A percentile compares a stretch with the other conserved stretches of the same genome.
These are phyloP conservation scores for Prinsepia uniflora DNA, from an alignment of 306 rosid species.

Conservation along the genomic window DNA sequence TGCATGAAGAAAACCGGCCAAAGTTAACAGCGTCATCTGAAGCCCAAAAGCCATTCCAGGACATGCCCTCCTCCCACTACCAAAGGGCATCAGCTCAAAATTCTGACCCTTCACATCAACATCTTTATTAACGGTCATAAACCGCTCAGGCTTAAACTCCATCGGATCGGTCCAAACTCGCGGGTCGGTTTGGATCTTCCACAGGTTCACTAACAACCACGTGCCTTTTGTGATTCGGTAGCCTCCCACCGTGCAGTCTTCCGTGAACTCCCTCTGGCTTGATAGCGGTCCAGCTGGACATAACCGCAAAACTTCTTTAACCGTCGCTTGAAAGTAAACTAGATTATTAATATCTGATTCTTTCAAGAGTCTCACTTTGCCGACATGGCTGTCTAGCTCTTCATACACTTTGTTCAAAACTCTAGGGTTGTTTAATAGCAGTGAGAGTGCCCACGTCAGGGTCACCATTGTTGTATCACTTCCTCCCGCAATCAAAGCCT, in stretches of 20 bases:
- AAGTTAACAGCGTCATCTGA: constrained; percentile 30
- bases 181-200: constrained; percentile 56
- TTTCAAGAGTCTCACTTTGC: background rate
- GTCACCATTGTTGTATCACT: background rate
- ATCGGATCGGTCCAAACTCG: constrained; percentile 40
- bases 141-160: constrained; percentile 57
- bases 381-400: background rate
- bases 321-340: background rate
- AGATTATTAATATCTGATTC: background rate
- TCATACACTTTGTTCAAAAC: background rate
- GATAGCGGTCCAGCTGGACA: background rate
- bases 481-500: background rate
- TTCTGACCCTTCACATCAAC: constrained; percentile 44
- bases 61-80: constrained; percentile 54
- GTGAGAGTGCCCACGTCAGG: background rate
- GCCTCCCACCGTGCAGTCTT: background rate
- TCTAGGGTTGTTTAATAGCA: background rate
- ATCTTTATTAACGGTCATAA: constrained; percentile 38
- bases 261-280: background rate
- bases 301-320: background rate
- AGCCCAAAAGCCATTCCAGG: constrained; percentile 42
- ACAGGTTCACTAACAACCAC: constrained; percentile 1
- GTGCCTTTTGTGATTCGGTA: background rate
- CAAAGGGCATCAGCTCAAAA: constrained; percentile 51
- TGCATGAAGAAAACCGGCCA: constrained; percentile 46